Base-by-base conservation (phyloP, 306 rosid genomes). In the Prunus davidiana region DNA sequence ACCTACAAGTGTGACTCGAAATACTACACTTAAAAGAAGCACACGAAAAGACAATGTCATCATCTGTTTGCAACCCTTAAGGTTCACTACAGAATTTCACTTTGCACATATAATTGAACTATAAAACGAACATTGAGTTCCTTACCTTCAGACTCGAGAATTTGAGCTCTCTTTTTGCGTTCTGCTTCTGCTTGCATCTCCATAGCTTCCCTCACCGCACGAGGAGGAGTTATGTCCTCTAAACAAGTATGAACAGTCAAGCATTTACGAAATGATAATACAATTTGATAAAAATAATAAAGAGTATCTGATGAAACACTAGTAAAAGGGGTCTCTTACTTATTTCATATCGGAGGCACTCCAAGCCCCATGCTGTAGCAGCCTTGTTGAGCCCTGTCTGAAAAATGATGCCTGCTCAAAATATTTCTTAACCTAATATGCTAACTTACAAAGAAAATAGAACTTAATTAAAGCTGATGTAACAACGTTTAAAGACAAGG, bases 151-250 rank as follows among this genome's bases (percentile, higher is more conserved):
- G 98, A 95, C 74, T 90, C 98, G 38, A 95, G 97, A 81, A 95
- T 89, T 84, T 92, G 97, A 82, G 97, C 97, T 86, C 98, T 90
- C 90, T 86, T 95, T 78, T 89, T 92, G 67, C 99, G 87, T 78
- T 95, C 99, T 65, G 99, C 99, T 82, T 92, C 99, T 14, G 99
- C 99, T 87, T 95, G 99, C 99, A 92, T 89, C 84, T 95, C 97
- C 99, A 95, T 95, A 57, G 99, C 91, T 54, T 90, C 96, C 85
- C 91, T 90, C 74, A 95, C 99, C 57, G 97, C 97, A 69, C 90
- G 93, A 22, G 99, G 99, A 81, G 99, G 99, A 83, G 92, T 90
- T 79, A 92, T 92, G 81, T 95, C 99, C 99, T 93, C 97, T 95
- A 81, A 25, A 65, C 69, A 78, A 87, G 75, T 76, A 78, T 45